Evolutionary conservation across 257 asterid species (phyloP), one percentile per base, ranked within the genome.

Genomic region (Solanum peruvianum): DNA sequence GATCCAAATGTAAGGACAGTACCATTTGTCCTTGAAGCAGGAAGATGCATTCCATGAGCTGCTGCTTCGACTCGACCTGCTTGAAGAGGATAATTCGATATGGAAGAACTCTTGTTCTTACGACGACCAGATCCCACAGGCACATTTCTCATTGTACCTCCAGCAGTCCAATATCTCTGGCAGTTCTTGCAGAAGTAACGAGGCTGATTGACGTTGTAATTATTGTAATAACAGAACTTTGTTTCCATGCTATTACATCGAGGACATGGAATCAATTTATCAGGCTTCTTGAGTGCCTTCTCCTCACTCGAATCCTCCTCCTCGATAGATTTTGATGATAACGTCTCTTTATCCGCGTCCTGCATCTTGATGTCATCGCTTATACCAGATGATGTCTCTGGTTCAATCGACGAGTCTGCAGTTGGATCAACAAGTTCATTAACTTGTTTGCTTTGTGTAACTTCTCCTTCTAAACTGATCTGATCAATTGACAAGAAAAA

Each of bases 121-220:
- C 99, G 94, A 0, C 99, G 93, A 6, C 99, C 99, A 11, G 99
- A 93, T 11, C 99, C 99, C 3, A 95, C 96, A 0, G 98, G 94
- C 52, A 96, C 98, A 86, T 92, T 95, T 14, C 99, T 89, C 98
- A 93, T 95, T 1, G 97, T 91, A 20, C 99, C 99, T 0, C 99
- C 99, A 25, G 97, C 93, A 0, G 99, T 96, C 99, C 99, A 96
- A 87, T 95, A 96, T 27, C 99, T 87, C 67, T 95, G 99, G 72
- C 99, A 96, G 41, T 92, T 93, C 88, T 92, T 93, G 93, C 99
- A 96, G 85, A 95, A 94, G 87, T 95, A 92, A 6, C 98, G 93
- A 1, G 99, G 99, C 86, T 96, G 99, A 73, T 91, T 94, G 41
- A 94, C 98, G 69, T 94, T 96, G 92, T 95, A 95, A 78, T 96